Percentiles rank a stretch among this genome's conserved stretches.
Evolutionary conservation across 2,329 filamentous ascomycete species (phyloP).

Genomic region (Seiridium cupressi): DNA sequence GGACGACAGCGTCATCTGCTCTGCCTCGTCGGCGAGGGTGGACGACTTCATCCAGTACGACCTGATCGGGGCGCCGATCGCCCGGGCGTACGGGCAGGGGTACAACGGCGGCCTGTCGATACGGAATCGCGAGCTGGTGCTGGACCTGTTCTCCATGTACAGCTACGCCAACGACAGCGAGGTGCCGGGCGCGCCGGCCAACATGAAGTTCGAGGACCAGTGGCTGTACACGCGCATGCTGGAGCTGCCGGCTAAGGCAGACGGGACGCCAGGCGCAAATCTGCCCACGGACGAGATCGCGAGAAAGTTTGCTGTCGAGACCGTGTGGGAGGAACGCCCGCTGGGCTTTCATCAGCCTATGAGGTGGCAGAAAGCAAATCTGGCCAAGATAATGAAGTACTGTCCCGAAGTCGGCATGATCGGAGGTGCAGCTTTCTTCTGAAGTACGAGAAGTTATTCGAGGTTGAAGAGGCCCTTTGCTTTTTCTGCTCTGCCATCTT

Average conservation of each 20-base stretch:
- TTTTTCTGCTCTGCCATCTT: not conserved
- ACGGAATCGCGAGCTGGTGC: conserved; percentile 24
- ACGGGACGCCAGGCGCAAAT: conserved; percentile 11
- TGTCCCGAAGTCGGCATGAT: conserved; percentile 28
- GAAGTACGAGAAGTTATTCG: not conserved
- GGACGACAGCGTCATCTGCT: conserved; percentile 35
- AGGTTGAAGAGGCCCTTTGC: not conserved
- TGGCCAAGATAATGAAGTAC: conserved; percentile 24
- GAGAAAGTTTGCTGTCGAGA: conserved; percentile 26
- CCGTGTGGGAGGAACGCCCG: conserved; percentile 24
- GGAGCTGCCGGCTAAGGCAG: conserved; percentile 9
- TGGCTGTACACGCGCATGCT: conserved; percentile 28
- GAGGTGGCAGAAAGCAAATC: conserved; percentile 18
- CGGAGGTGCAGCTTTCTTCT: conserved; percentile 14
- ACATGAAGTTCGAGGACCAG: conserved; percentile 27
- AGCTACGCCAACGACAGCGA: conserved; percentile 17
- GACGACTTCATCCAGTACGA: conserved; percentile 36
- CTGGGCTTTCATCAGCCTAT: conserved; percentile 26
- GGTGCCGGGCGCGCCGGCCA: conserved; percentile 12
- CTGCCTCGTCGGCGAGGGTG: conserved; percentile 21
- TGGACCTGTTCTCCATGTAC: conserved; percentile 16
- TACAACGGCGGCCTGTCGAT: conserved; percentile 33
- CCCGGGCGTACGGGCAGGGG: conserved; percentile 15
- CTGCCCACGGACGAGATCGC: conserved; percentile 25
- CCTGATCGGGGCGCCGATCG: conserved; percentile 29